Base-by-base conservation (phyloP, 2,329 filamentous ascomycete species). In the Cladophialophora exuberans region DNA sequence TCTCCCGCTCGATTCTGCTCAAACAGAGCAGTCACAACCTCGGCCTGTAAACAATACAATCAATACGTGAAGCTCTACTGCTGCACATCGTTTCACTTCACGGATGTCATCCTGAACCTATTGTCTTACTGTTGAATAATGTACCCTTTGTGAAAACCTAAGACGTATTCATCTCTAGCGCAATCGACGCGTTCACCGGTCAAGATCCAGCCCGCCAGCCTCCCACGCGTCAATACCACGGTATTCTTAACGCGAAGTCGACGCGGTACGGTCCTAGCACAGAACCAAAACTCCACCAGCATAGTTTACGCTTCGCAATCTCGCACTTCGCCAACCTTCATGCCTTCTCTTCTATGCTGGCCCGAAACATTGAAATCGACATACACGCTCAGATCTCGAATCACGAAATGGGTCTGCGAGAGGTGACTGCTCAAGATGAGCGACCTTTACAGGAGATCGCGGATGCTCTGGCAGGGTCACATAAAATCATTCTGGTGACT, bases 401-500 rank as follows among this genome's bases (percentile, higher is more conserved):
- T 11, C 39, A 28, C 42, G 52, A 42, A 11, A 70, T 69, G 68
- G 62, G 65, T 6, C 60, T 67, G n/a, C 50, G 49, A 11, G 59
- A 66, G 49, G 60, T 69, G 11, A 50, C 44, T 4, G 15, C 79
- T 7, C 72, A 73, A 35, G 78, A 81, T 57, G 72, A 76, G 61
- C 74, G 79, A 59, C 73, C 77, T 47, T 76, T 89, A n/a, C 84
- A 86, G 64, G 73, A 81, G 26, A 83, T 89, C 61, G 86, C 87
- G 64, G 81, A 88, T 65, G 72, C 77, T 3, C 72, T 89, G 39
- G 79, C 80, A 60, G 85, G 84, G 67, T 81, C 86, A 9, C 82
- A 80, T 59, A 89, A 87, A 67, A 79, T 88, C n/a, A 79, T 89
- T 6, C 82, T 89, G 17, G 77, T 89, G 26, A 89, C 87, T 0